These are phyloP conservation scores for Pythium myriotylum DNA, from an alignment of 352 stramenopile genomes.

Conservation along the genomic window DNA sequence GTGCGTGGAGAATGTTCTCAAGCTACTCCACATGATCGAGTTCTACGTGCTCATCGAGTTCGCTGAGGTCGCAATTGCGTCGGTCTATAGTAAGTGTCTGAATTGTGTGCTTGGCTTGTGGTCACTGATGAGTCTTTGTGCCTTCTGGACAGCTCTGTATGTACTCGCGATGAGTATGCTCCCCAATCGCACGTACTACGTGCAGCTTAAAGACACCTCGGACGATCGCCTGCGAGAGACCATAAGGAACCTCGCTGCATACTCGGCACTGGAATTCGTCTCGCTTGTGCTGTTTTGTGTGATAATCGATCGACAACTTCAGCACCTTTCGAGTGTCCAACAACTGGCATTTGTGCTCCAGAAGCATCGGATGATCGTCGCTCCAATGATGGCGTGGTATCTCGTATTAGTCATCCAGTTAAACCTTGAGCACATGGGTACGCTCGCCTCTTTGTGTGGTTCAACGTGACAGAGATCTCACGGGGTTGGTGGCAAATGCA, in stretches of 20 bases:
- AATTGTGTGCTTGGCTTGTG: neutral
- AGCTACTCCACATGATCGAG: constrained; percentile 19
- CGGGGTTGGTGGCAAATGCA: too few species aligned
- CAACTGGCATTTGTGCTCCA: constrained; percentile 39
- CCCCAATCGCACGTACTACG: constrained; percentile 14
- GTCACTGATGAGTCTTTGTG: too few species aligned
- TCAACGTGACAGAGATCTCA: too few species aligned
- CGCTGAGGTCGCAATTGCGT: constrained; percentile 21
- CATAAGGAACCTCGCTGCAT: neutral
- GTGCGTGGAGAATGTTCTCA: neutral
- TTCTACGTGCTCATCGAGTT: constrained; percentile 29
- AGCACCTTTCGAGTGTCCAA: constrained; percentile 1
- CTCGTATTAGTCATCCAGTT: constrained; percentile 12
- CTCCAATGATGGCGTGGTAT: constrained; percentile 19
- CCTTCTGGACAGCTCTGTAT: neutral
- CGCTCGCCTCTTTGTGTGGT: too few species aligned
- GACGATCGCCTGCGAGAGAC: neutral
- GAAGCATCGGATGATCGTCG: constrained; percentile 25
- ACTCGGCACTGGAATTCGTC: constrained; percentile 4
- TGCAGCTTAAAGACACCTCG: neutral
- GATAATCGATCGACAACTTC: neutral
- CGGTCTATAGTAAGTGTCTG: constrained; percentile 18
- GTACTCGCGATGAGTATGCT: constrained; percentile 2
- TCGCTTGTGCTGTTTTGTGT: constrained; percentile 8
- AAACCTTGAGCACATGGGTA: constrained; percentile 13